phyloP scores from a whole-genome alignment of 2,329 filamentous ascomycete species.

The Xylariaceae sp. region DNA sequence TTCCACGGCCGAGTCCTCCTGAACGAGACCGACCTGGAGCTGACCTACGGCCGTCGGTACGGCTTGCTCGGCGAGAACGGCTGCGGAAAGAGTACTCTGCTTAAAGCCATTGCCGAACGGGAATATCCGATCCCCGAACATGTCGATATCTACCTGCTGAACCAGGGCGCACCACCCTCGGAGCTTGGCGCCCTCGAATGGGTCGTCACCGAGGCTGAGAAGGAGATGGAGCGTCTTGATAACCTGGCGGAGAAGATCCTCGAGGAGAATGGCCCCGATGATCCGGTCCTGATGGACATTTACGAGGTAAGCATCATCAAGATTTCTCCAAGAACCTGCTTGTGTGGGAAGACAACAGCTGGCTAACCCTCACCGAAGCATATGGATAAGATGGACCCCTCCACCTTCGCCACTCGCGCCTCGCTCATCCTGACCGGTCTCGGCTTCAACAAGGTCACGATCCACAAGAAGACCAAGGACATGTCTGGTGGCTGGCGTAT shows the following conservation, averaged over 20 bases:
- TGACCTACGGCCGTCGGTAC: constrained; percentile 89
- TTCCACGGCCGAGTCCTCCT: constrained; percentile 98
- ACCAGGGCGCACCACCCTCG: constrained; percentile 87
- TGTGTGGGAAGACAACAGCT: not conserved
- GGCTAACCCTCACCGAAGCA: constrained; percentile 51
- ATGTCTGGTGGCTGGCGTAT: constrained; percentile 99
- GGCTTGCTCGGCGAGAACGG: constrained; percentile 97
- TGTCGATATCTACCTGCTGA: constrained; percentile 96
- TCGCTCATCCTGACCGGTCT: constrained; percentile 97
- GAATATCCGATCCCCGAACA: constrained; percentile 96
- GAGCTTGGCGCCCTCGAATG: constrained; percentile 92
- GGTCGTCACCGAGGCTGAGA: constrained; percentile 92
- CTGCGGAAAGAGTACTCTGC: constrained; percentile 95
- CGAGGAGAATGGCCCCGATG: constrained; percentile 88
- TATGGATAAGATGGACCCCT: constrained; percentile 98
- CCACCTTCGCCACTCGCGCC: constrained; percentile 91
- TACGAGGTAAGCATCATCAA: constrained; percentile 70
- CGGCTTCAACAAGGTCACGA: constrained; percentile 97
- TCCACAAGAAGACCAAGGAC: constrained; percentile 99
- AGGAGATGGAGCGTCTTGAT: constrained; percentile 86
- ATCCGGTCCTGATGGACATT: constrained; percentile 81
- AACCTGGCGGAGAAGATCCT: constrained; percentile 82
- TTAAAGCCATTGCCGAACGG: constrained; percentile 89
- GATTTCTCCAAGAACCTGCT: not conserved
- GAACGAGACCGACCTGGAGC: constrained; percentile 86